Percentiles rank a stretch among this genome's conserved stretches.
Conservation (phyloP, 257 asterid species). For the Solanum gandarillasii region DNA sequence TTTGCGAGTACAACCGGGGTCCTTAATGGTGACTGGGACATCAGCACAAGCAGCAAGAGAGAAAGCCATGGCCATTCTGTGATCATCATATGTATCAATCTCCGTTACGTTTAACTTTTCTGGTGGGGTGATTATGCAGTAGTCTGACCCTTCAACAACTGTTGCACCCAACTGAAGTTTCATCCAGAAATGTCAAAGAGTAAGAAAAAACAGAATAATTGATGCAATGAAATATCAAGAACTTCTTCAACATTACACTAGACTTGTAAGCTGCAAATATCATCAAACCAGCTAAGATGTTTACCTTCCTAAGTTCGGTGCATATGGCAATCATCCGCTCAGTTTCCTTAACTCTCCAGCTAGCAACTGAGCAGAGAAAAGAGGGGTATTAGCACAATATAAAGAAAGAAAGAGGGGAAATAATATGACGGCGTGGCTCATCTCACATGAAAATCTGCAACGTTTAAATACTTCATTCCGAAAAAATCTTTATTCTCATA, state of each 20-base stretch:
- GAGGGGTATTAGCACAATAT: neutral
- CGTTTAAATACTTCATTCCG: neutral
- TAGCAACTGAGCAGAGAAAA: constrained; percentile 52
- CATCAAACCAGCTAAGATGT: neutral
- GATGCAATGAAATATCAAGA: neutral
- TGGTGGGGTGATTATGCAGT: constrained; percentile 88
- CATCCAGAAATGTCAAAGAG: neutral
- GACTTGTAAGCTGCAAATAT: neutral
- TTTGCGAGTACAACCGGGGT: constrained; percentile 96
- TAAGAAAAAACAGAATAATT: neutral
- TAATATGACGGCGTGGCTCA: neutral
- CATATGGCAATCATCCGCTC: constrained; percentile 97
- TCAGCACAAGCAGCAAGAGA: constrained; percentile 96
- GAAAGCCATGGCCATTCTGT: constrained; percentile 98
- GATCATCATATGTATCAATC: constrained; percentile 90
- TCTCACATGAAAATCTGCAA: neutral
- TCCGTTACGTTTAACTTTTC: constrained; percentile 72
- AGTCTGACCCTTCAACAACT: constrained; percentile 91
- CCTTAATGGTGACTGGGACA: constrained; percentile 81
- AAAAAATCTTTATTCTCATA: neutral
- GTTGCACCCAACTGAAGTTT: constrained; percentile 78
- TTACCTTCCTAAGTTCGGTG: constrained; percentile 93
- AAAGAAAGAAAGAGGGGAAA: neutral
- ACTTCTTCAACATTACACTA: neutral
- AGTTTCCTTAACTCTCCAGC: constrained; percentile 99